Evolutionary conservation across 768 basidiomycete genomes (phyloP), one percentile per base, ranked within the genome.

Genomic region (Leucocoprinus leucothites): DNA sequence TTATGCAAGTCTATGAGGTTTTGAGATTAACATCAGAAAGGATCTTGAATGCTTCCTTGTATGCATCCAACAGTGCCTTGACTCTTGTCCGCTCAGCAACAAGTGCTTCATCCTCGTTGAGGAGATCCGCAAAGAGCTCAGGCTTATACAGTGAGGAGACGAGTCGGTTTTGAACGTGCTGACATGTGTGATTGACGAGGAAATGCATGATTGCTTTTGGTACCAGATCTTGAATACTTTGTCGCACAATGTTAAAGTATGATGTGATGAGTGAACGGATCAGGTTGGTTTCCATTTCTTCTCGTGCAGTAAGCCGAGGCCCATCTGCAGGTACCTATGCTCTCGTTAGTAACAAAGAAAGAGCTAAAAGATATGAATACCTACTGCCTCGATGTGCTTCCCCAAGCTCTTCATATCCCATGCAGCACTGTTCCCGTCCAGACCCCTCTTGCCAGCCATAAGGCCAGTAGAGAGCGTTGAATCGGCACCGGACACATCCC

Each of bases 161-260:
- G 28, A 99, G 78, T 19, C 97, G 84, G 68, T 97, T 97, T 72
- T 98, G 97, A 22, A 99, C 93, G 16, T 94, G 90, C 67, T 98
- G 90, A 43, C 93, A 87, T n/a, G 95, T 95, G 66, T 91, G 82
- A 72, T 97, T 98, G 66, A 99, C 96, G 59, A 98, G 81, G 63
- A 94, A 84, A 74, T 98, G 96, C 96, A 98, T 98, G 74, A 97
- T 89, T 19, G 95, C 94, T 72, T 99, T 99, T 31, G 97, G 97
- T 18, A 99, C 83, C 53, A 98, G 80, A 69, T 99, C 97, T 61
- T 98, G 93, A 59, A 99, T 97, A 66, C 88, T 92, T 70, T 98
- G 95, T 41, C 97, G 87, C 21, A 95, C 90, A 66, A 99, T 98
- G 57, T 83, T 77, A 74, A 99, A 99, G 76, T 99, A 99, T 11